These are phyloP conservation scores for Wallacemonas sp. DNA, from an alignment of 208 protist genomes.

Conservation along the genomic window DNA sequence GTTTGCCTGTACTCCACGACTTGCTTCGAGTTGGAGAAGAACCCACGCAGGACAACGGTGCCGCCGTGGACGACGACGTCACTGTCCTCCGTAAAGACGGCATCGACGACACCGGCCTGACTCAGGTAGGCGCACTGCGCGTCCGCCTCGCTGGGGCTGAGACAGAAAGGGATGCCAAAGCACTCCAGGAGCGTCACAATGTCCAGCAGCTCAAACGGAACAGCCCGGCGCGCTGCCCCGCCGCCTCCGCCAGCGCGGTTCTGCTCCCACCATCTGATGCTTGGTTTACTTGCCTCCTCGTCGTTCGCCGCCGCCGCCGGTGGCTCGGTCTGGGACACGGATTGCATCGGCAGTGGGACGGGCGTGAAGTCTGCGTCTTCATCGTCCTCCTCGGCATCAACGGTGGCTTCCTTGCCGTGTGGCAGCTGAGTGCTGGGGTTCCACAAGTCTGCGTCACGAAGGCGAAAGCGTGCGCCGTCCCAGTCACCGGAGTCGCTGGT, in stretches of 20 bases:
- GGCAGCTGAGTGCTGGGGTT: constrained; percentile 35
- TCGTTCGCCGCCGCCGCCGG: not conserved
- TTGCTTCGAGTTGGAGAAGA: constrained; percentile 79
- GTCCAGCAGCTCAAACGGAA: constrained; percentile 70
- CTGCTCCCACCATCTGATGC: not conserved
- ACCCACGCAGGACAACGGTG: constrained; percentile 86
- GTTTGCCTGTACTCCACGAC: constrained; percentile 64
- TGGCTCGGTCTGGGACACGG: not conserved
- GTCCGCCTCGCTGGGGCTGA: constrained; percentile 91
- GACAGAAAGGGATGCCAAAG: constrained; percentile 84
- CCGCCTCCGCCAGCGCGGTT: not conserved
- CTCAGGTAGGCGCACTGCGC: constrained; percentile 93
- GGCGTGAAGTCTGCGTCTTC: constrained; percentile 28
- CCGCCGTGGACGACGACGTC: constrained; percentile 96
- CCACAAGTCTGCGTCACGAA: constrained; percentile 26
- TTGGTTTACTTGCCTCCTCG: not conserved
- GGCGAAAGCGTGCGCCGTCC: not conserved
- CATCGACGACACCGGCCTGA: constrained; percentile 80
- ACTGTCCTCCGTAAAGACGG: constrained; percentile 96
- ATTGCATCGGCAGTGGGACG: not conserved
- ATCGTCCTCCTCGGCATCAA: not conserved
- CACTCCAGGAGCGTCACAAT: constrained; percentile 80
- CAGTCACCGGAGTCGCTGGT: not conserved
- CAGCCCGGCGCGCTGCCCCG: not conserved
- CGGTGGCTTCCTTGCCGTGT: not conserved